Evolutionary conservation across 176 grass and related monocot genomes (phyloP), one percentile per base, ranked within the genome.

Genomic region (Dendrocalamus sinicus): DNA sequence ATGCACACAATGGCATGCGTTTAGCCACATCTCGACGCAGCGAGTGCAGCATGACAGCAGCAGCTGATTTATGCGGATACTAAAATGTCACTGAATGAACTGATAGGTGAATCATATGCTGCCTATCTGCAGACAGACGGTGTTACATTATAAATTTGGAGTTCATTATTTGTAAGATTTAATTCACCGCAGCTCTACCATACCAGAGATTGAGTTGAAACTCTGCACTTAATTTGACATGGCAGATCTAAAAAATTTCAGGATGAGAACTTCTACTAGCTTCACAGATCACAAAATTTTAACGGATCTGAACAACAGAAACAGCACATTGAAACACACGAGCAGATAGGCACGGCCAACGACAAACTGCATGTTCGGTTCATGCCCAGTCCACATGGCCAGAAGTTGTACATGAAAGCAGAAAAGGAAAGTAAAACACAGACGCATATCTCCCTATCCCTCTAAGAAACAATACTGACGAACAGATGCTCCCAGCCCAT

Each of bases 401-500:
- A 85, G 47, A 89, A 80, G 84, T 86, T 84, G 89, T 85, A 93
- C 89, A 87, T 82, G 35, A 73, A 86, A 52, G 81, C 72, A 86
- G 41, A 59, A 83, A 84, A 88, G 57, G 57, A 61, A 79, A 75
- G 44, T 85, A 88, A 78, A 86, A 90, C 72, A 82, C 61, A 80
- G 61, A 82, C 68, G 46, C 40, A 58, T 37, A 76, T 67, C 84
- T 39, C 79, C 71, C 94, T 85, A 88, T 63, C 55, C 23, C 71
- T 75, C 86, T 80, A 63, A 81, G 9, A 69, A 40, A 78, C 35
- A 55, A 64, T 32, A 76, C 73, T 26, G 65, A 57, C 30, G 35
- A 76, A 84, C 67, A 72, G 63, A 80, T 70, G 77, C 40, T 75
- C 82, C 82, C 63, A 66, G 13, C 58, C 68, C 73, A 76, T 82